These are phyloP conservation scores for Primulina tabacum DNA, from an alignment of 257 asterid genomes.

Conservation along the genomic window DNA sequence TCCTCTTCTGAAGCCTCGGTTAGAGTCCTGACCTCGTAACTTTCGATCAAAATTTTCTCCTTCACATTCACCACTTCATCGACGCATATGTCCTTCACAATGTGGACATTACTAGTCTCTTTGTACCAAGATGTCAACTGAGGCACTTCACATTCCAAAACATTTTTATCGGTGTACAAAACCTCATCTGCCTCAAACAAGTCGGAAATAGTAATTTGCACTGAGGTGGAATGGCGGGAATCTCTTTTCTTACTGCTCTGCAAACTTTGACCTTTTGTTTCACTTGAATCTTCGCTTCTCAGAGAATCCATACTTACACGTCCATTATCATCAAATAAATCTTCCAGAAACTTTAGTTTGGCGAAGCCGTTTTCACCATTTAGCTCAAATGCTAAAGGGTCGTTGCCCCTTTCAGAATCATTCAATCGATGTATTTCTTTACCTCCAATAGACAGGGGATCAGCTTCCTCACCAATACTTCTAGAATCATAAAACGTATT, in stretches of 20 bases:
- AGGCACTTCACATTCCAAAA: constrained; percentile 12
- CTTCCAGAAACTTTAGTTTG: constrained; percentile 16
- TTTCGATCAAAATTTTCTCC: constrained; percentile 16
- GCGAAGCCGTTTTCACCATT: constrained; percentile 25
- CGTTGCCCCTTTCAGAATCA: neutral
- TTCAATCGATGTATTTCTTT: constrained; percentile 16
- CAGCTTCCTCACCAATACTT: constrained; percentile 26
- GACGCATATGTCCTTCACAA: neutral
- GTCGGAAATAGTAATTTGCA: constrained; percentile 13
- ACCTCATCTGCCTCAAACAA: constrained; percentile 13
- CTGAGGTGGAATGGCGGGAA: neutral
- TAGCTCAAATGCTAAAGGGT: constrained; percentile 3
- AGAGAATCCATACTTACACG: constrained; percentile 19
- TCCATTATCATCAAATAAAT: constrained; percentile 15
- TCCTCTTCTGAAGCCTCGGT: constrained; percentile 28
- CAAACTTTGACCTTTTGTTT: neutral
- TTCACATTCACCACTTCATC: neutral
- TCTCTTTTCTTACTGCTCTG: neutral
- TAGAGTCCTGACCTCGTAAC: constrained; percentile 6
- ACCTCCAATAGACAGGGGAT: constrained; percentile 16
- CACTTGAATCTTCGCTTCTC: constrained; percentile 16
- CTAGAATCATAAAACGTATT: constrained; percentile 26
- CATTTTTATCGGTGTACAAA: constrained; percentile 15
- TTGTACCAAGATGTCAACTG: neutral
- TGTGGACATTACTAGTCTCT: neutral